Conservation (phyloP, 139 green algal genomes). For the Penium margaritaceum region DNA sequence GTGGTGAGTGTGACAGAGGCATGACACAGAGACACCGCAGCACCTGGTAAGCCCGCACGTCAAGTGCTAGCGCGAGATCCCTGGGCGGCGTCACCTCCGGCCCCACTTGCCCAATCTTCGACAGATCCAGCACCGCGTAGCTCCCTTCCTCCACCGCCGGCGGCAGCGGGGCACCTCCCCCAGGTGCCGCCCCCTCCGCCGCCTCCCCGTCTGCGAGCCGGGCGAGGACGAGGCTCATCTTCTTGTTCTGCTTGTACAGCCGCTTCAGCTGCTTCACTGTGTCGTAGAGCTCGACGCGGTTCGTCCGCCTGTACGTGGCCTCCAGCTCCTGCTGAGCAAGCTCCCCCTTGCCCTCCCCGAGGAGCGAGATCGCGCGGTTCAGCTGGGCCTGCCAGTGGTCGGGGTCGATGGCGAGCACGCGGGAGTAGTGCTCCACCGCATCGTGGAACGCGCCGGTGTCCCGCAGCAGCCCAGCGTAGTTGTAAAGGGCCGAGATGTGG, state of each 20-base stretch:
- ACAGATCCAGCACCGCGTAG: conserved; percentile 1
- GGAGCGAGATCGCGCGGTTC: conserved; percentile 59
- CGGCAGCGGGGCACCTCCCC: too few species aligned
- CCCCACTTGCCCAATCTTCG: neutral
- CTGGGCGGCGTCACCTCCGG: neutral
- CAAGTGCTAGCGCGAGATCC: conserved; percentile 23
- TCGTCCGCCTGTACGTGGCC: conserved; percentile 31
- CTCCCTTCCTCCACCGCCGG: neutral
- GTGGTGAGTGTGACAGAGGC: too few species aligned
- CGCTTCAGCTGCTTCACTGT: conserved; percentile 41
- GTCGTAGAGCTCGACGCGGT: conserved; percentile 49
- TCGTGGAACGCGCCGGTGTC: conserved; percentile 50
- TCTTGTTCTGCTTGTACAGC: conserved; percentile 30
- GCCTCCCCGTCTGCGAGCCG: conserved; percentile 13
- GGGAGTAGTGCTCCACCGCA: conserved; percentile 53
- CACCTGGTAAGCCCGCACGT: conserved; percentile 37
- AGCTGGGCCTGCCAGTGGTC: conserved; percentile 58
- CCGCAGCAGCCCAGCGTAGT: conserved; percentile 55
- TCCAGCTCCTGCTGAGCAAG: conserved; percentile 43
- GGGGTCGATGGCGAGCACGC: conserved; percentile 47
- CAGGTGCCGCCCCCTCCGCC: conserved; percentile 1
- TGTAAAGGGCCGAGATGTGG: conserved; percentile 61
- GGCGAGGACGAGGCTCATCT: neutral
- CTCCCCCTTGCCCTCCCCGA: conserved; percentile 44
- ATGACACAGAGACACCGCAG: too few species aligned